Percentiles rank a stretch among this genome's conserved stretches.
phyloP scores from a whole-genome alignment of 306 rosid species.

The Vigna hirtella region DNA sequence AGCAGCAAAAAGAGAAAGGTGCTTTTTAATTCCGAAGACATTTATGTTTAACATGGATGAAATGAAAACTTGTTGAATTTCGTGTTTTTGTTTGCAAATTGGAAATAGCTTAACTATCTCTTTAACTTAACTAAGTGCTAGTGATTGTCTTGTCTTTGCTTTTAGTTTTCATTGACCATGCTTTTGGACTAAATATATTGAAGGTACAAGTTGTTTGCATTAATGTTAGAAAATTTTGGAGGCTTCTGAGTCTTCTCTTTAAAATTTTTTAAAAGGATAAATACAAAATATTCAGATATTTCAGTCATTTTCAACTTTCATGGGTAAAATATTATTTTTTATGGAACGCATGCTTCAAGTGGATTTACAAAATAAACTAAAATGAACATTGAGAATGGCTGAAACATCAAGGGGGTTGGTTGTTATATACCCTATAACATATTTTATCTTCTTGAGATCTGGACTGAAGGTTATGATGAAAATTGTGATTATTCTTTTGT shows the following conservation, averaged over 20 bases:
- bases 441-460: slow-evolving; percentile 6
- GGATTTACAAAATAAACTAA: neutral
- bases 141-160: slow-evolving; percentile 21
- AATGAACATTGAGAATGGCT: neutral
- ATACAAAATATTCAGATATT: neutral
- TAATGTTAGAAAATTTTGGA: slow-evolving; percentile 9
- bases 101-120: neutral
- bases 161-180: slow-evolving; percentile 33
- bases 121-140: slow-evolving; percentile 23
- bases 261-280: neutral
- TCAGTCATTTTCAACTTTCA: slow-evolving; percentile 14
- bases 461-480: slow-evolving; percentile 36
- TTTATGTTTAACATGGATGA: slow-evolving; percentile 30
- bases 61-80: slow-evolving; percentile 26
- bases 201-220: slow-evolving; percentile 28
- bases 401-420: neutral
- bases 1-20: slow-evolving; percentile 94
- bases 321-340: neutral
- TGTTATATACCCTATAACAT: neutral
- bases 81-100: slow-evolving; percentile 2
- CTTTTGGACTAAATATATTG: neutral
- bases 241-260: slow-evolving; percentile 21
- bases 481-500: neutral
- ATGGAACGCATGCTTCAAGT: neutral
- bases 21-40: slow-evolving; percentile 44